Percentiles rank a stretch among this genome's conserved stretches.
Evolutionary conservation across 2,329 filamentous ascomycete species (phyloP).

Genomic region (Pseudocercospora eumusae): DNA sequence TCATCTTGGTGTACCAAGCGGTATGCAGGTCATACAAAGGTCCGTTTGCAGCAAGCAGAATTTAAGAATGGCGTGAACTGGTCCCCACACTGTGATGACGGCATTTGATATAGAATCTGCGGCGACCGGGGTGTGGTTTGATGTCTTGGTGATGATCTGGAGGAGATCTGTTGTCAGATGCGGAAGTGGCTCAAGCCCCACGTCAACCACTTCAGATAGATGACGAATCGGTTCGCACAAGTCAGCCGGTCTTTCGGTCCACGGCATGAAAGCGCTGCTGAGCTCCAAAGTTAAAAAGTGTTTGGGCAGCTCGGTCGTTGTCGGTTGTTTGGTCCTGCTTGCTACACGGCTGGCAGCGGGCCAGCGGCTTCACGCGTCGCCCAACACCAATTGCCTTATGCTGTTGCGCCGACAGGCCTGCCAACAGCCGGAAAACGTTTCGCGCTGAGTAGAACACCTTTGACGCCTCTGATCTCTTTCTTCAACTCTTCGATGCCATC

Average conservation of each 20-base stretch:
- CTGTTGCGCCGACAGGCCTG: slow-evolving; percentile 17
- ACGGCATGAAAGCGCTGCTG: not conserved
- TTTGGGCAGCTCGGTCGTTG: not conserved
- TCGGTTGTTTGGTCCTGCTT: not conserved
- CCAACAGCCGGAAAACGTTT: slow-evolving; percentile 59
- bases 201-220: slow-evolving; percentile 4
- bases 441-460: slow-evolving; percentile 74
- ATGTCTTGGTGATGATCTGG: not conserved
- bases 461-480: slow-evolving; percentile 74
- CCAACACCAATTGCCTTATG: slow-evolving; percentile 9
- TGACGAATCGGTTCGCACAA: slow-evolving; percentile 2
- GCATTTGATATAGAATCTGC: slow-evolving; percentile 1
- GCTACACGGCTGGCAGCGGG: not conserved
- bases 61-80: not conserved
- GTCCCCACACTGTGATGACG: not conserved
- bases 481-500: slow-evolving; percentile 74
- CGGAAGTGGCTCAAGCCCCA: not conserved
- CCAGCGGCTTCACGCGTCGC: not conserved
- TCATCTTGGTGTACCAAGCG: not conserved
- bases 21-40: slow-evolving; percentile 3
- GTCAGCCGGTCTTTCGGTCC: not conserved
- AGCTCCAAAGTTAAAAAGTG: not conserved
- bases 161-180: slow-evolving; percentile 3
- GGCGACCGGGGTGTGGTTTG: not conserved
- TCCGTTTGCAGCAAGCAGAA: slow-evolving; percentile 1